Evolutionary conservation across 2,329 filamentous ascomycete species (phyloP).

Genomic region (Fusarium sp.): DNA sequence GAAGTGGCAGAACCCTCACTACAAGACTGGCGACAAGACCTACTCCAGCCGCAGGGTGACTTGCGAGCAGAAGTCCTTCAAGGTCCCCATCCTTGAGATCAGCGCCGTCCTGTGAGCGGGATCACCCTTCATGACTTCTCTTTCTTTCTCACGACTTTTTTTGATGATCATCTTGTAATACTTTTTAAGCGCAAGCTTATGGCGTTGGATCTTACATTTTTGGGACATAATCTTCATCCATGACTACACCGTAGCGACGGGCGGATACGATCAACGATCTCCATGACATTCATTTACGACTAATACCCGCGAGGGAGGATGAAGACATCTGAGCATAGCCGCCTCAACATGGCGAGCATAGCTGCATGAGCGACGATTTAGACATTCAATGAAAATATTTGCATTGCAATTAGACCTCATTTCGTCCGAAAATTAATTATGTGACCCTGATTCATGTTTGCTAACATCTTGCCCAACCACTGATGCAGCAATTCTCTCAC

Average conservation of each 20-base stretch:
- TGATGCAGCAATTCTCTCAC: not conserved
- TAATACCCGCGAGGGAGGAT: conserved; percentile 27
- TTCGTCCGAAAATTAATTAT: not conserved
- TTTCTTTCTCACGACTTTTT: conserved; percentile 6
- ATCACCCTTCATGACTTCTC: not conserved
- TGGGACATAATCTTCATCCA: conserved; percentile 35
- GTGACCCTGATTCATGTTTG: not conserved
- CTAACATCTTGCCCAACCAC: not conserved
- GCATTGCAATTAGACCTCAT: not conserved
- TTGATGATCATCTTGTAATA: conserved; percentile 30
- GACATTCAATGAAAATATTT: conserved; percentile 26
- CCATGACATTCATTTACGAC: conserved; percentile 46
- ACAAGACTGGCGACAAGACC: conserved; percentile 49
- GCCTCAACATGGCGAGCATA: conserved; percentile 21
- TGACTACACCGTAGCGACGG: conserved; percentile 47
- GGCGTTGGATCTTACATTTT: conserved; percentile 36
- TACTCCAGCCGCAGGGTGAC: conserved; percentile 51
- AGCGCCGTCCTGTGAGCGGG: conserved; percentile 48
- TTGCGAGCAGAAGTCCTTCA: conserved; percentile 48
- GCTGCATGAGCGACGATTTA: conserved; percentile 24
- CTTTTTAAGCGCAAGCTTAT: conserved; percentile 34
- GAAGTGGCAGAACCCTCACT: conserved; percentile 52
- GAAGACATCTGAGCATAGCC: conserved; percentile 11
- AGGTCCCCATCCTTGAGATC: conserved; percentile 50
- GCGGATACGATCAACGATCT: conserved; percentile 45